These are phyloP conservation scores for Thraustochytrium sp. DNA, from an alignment of 352 stramenopile species.

Conservation along the genomic window DNA sequence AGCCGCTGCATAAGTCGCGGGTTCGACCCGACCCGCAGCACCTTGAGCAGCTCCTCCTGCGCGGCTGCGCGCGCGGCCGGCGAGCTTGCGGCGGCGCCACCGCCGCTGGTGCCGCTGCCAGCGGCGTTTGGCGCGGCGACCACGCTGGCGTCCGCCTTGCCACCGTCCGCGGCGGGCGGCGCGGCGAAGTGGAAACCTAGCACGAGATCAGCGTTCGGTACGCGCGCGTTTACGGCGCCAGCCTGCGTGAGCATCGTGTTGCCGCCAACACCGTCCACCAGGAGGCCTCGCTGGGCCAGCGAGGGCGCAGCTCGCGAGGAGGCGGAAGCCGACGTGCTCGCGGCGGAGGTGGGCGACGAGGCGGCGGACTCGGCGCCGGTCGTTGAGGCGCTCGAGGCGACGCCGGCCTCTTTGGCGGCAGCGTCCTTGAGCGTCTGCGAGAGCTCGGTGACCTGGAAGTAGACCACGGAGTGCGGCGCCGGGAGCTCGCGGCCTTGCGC, in stretches of 20 bases:
- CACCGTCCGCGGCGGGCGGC: background rate
- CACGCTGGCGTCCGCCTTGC: background rate
- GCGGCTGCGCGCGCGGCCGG: background rate
- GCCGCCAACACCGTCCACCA: slow-evolving; percentile 30
- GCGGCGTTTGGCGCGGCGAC: background rate
- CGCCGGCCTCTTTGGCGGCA: too few relatives aligned
- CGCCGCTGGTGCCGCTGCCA: background rate
- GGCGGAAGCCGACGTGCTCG: background rate
- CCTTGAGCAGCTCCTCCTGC: background rate
- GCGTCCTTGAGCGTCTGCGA: background rate
- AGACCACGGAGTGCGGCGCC: slow-evolving; percentile 6
- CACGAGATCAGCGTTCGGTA: background rate
- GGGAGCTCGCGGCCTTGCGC: background rate
- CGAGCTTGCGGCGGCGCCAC: background rate
- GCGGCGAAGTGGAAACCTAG: background rate
- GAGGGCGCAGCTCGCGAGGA: background rate
- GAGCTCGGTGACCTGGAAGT: slow-evolving; percentile 37
- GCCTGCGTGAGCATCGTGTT: slow-evolving; percentile 35
- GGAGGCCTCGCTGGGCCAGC: background rate
- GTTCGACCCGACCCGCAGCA: background rate
- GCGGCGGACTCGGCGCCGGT: background rate
- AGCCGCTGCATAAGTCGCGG: background rate
- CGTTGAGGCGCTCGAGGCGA: too few relatives aligned
- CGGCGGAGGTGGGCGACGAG: background rate
- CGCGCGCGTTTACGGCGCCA: slow-evolving; percentile 16